A percentile compares a stretch with the other conserved stretches of the same genome.
Evolutionary conservation across 306 rosid species (phyloP).

Genomic region (Vachellia pachyceras): DNA sequence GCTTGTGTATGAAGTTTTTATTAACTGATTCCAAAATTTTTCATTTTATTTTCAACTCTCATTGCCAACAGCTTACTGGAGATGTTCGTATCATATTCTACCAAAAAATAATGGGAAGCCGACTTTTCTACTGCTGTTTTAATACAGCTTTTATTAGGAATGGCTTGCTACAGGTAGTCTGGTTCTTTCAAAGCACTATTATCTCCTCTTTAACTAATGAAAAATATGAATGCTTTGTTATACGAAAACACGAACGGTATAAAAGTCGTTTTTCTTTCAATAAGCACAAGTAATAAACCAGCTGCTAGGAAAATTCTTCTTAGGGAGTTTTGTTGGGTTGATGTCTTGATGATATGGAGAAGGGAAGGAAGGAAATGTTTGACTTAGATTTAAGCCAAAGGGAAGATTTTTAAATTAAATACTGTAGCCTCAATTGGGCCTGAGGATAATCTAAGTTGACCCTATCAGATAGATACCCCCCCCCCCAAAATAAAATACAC

Average conservation of each 20-base stretch:
- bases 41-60: constrained; percentile 5
- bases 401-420: background rate
- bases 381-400: background rate
- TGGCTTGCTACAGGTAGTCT: constrained; percentile 80
- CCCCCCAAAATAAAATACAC: too few species aligned
- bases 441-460: too few species aligned
- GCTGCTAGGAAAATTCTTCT: constrained; percentile 17
- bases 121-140: constrained; percentile 93
- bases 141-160: constrained; percentile 86
- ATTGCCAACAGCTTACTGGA: constrained; percentile 70
- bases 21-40: background rate
- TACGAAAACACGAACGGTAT: background rate
- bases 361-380: background rate
- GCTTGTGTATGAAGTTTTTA: background rate
- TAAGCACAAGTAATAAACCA: background rate
- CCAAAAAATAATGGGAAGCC: constrained; percentile 89
- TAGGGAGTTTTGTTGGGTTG: background rate
- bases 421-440: too few species aligned
- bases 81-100: constrained; percentile 89
- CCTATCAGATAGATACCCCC: too few species aligned
- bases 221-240: too few species aligned
- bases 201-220: constrained; percentile 3
- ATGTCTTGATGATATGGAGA: background rate
- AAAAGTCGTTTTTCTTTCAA: constrained; percentile 22
- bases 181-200: constrained; percentile 15